Base-by-base conservation (phyloP, 2,329 filamentous ascomycete species). In the Septoria petroselini region DNA sequence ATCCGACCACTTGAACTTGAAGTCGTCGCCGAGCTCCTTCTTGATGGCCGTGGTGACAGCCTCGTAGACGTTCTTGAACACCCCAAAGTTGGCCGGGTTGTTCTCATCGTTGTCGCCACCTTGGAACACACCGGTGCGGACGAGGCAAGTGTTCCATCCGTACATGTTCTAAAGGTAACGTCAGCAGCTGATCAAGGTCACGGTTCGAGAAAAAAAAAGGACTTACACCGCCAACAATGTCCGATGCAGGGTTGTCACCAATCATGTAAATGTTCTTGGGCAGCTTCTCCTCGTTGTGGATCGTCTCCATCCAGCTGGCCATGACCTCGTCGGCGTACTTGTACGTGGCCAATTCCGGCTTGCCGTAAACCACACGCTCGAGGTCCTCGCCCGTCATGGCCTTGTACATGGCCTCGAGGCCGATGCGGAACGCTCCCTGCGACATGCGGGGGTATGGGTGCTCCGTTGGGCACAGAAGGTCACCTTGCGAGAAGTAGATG, bases 111-210 rank as follows among this genome's bases (percentile, higher is more conserved):
- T 89, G 52, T 82, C 84, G 14, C 80, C 84, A 54, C 85, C 85
- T 72, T 87, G 83, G 78, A 85, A 88, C 40, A 89, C 85, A 71
- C 86, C 86, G 0, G 85, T 89, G 64, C 85, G 81, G 49, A 89
- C 85, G 47, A 89, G 71, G 65, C 85, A 88, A 2, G 85, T 88
- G 72, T 89, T 89, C 86, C 85, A 89, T 53, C 84, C 84, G 69
- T 89, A 88, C 78, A 84, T 85, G 76, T 89, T 89, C 54, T 57
- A 31, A 9, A 35, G 21, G 8, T 17, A 15, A 35, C 14, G 35
- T 50, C 23, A 55, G 53, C 31, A 42, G 25, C 3, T 34, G 18
- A 34, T 31, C 18, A 15, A 15, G 8, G 23, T 31, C 25, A 35
- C 7, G 9, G 14, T 9, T 7, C 21, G 7, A 3, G 15, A 9